Evolutionary conservation across 495 filamentous ascomycete species (phyloP), one percentile per base, ranked within the genome.

Genomic region (Talaromyces nanjingensis): DNA sequence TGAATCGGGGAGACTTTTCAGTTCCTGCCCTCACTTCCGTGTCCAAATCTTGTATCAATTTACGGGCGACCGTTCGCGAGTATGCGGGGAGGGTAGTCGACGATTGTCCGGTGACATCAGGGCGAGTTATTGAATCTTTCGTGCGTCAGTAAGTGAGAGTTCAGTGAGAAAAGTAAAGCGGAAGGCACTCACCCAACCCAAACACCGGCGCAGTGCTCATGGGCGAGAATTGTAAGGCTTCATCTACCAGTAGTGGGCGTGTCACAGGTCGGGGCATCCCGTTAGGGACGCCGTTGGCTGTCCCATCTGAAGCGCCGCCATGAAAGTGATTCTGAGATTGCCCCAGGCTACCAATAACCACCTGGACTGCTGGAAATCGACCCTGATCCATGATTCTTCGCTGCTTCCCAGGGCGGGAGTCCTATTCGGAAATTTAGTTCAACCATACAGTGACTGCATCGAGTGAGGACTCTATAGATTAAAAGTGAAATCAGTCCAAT

Each of bases 201-300:
- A 97, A 96, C 4, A 96, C 88, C 59, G 93, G 84, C 62, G 97
- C 86, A 24, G 91, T 96, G 24, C 90, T 91, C 73, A 97, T 88
- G 2, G 94, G 93, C 16, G 96, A 93, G 75, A 89, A 97, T 39
- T 91, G 91, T 52, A 99, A 78, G 9, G 93, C 93, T 70, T 98
- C 91, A 63, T 91, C 86, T 12, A 98, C 86, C 47, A 75, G 83
- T 52, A 87, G 77, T 22, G 85, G 77, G 57, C 82, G 76, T 24
- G 70, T 66, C 56, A 66, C 72, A 25, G 66, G 73, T 66, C 69
- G 73, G 16, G 66, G 55, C 18, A 53, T 62, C 25, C 60, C 60
- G 14, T 62, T 62, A 20, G 59, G 22, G 39, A 29, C 24, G 18
- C 60, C 42, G 56, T 29, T 25, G 53, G 53, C 20, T 24, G 53